Base-by-base conservation (phyloP, 176 grass and related monocot genomes). In the Zoysia japonica region DNA sequence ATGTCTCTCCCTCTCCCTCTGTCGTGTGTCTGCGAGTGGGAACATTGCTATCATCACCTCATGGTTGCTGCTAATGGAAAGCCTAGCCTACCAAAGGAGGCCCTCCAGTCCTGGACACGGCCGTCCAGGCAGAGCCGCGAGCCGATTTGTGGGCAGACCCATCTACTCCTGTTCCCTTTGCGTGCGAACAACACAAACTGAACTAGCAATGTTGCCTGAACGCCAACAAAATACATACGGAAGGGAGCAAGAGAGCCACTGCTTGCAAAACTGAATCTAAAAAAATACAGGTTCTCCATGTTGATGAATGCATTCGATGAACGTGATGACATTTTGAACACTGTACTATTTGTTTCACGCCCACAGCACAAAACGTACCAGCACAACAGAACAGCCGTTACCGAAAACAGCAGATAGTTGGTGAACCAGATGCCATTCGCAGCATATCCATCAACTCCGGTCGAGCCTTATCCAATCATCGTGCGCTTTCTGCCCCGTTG, bases 401-500 rank as follows among this genome's bases (percentile, higher is more conserved):
- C 3, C 15, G 11, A 50, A 40, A 4, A 78, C 3, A 80, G 6
- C 15, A 57, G 36, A 11, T 9, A 15, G n/a, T 65, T 68, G 43
- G 11, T 19, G 6, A 0, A 54, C 2, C 9, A 7, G 15, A 38
- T 46, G 9, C 20, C 62, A 57, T 56, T 54, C 8, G 11, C 6
- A 41, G 9, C 28, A 28, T 9, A 55, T 49, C 45, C 41, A 82
- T 9, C 7, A 37, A 28, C 28, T 28, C 28, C 28, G 28, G 28
- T 28, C 28, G 28, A 28, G 9, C 59, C 65, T 88, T 71, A 94
- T 82, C 95, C 89, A 4, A 94, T 47, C 92, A 98, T 98, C 8
- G 95, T 85, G 68, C 92, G 87, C 67, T 98, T 98, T 67, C 95
- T 87, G 16, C 92, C 95, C 47, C 92, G 82, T 35, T 85, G 94